Base-by-base conservation (phyloP, 306 rosid species). In the Comarum palustre region DNA sequence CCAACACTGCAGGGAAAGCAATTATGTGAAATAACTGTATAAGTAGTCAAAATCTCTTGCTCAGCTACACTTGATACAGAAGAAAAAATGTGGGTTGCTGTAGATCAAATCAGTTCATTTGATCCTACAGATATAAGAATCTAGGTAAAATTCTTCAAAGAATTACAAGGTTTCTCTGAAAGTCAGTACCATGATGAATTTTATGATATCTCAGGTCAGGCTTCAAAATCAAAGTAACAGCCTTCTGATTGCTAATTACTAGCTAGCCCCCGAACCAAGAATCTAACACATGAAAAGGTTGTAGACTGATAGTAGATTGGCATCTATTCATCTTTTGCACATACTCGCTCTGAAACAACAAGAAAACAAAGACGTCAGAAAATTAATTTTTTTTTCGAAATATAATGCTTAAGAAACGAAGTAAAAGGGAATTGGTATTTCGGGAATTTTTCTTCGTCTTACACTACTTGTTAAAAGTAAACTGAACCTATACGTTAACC, bases 271-370 rank as follows among this genome's bases (percentile, higher is more conserved):
- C 16, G 7, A 12, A 55, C 77, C 48, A 74, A 78, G 29, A 5
- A 50, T 31, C n/a, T 4, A 20, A 36, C n/a, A 6, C 8, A n/a
- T n/a, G 46, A 68, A 75, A 69, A 8, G 74, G 65, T 39, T 72
- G 52, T 43, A 12, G 78, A 48, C 51, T 66, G 25, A 45, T 55
- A 45, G 66, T 65, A 24, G 36, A 50, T 39, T 68, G 54, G 14
- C 83, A 59, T 57, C 82, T 79, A 77, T 66, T 87, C 87, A 60
- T 90, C 96, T 82, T 83, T 88, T 43, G 86, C 75, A 79, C 96
- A 93, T 81, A 93, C 16, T 43, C 98, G 98, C 88, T 89, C 96
- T 93, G 92, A 52, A 79, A 31, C 19, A 60, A 75, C 52, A 71
- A 25, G 31, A 31, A 58, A 27, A n/a, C n/a, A 27, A 54, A 57